Evolutionary conservation across 257 asterid species (phyloP).

Genomic region (Solanum etuberosum): DNA sequence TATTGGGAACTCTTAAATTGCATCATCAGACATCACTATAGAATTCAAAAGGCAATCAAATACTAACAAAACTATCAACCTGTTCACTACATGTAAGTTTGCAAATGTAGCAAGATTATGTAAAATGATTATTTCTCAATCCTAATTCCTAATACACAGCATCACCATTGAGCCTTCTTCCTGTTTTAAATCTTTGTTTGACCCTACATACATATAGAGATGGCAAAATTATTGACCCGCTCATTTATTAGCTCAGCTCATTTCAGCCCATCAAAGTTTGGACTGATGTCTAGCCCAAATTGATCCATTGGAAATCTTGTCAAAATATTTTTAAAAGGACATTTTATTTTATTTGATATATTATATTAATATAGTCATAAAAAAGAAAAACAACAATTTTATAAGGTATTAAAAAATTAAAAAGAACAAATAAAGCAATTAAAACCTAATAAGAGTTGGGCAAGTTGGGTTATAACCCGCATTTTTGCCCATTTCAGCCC

Average conservation of each 20-base stretch:
- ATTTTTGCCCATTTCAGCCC: neutral
- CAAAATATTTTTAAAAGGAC: neutral
- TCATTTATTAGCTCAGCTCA: neutral
- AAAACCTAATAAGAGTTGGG: neutral
- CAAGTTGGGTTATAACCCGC: neutral
- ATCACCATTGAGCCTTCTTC: neutral
- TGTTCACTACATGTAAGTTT: neutral
- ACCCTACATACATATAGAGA: neutral
- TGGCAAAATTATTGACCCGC: neutral
- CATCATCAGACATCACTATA: neutral
- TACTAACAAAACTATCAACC: neutral
- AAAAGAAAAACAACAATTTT: neutral
- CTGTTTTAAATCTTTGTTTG: neutral
- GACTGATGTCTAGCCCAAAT: neutral
- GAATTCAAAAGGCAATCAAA: neutral
- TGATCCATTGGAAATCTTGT: neutral
- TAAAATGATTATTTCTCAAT: neutral
- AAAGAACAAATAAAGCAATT: neutral
- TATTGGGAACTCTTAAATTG: neutral
- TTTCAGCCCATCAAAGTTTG: neutral
- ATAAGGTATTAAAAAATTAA: neutral
- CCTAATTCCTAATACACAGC: neutral
- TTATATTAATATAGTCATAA: neutral
- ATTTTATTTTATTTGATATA: neutral
- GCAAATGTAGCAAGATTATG: neutral